These are phyloP conservation scores for Sextonia rubra DNA, from an alignment of 164 flowering plant genomes.

Conservation along the genomic window DNA sequence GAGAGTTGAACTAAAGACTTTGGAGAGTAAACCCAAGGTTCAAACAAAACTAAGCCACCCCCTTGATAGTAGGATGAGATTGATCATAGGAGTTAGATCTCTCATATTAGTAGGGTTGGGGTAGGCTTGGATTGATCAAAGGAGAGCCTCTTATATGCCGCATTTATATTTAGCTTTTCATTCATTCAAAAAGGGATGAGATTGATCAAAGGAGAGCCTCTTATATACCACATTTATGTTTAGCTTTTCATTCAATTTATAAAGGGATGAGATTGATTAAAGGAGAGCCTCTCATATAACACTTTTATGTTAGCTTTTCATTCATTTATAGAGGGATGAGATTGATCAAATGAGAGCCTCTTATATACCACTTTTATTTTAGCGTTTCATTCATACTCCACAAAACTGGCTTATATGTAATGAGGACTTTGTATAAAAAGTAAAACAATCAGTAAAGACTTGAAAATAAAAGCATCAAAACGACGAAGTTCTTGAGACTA, in stretches of 20 bases:
- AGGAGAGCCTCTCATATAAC: fast-evolving
- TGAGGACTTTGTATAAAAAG: too few species aligned
- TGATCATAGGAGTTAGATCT: too few species aligned
- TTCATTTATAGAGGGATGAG: background rate
- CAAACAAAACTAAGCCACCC: too few species aligned
- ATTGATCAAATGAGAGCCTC: background rate
- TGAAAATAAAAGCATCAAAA: background rate
- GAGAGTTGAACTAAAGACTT: too few species aligned
- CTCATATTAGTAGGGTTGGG: too few species aligned
- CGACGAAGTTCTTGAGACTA: background rate
- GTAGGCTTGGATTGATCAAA: background rate
- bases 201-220: background rate
- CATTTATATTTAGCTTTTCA: background rate
- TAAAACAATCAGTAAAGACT: too few species aligned
- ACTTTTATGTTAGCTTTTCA: too few species aligned
- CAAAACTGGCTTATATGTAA: too few species aligned
- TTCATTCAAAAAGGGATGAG: background rate
- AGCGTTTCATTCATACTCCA: background rate
- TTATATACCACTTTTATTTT: too few species aligned
- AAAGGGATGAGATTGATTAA: background rate
- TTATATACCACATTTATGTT: too few species aligned
- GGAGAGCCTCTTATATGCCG: fast-evolving
- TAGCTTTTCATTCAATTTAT: background rate
- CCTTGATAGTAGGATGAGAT: too few species aligned
- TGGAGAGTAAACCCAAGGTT: too few species aligned